These are phyloP conservation scores for Paracamarosporium sp. DNA, from an alignment of 2,329 filamentous ascomycete genomes.

Conservation along the genomic window DNA sequence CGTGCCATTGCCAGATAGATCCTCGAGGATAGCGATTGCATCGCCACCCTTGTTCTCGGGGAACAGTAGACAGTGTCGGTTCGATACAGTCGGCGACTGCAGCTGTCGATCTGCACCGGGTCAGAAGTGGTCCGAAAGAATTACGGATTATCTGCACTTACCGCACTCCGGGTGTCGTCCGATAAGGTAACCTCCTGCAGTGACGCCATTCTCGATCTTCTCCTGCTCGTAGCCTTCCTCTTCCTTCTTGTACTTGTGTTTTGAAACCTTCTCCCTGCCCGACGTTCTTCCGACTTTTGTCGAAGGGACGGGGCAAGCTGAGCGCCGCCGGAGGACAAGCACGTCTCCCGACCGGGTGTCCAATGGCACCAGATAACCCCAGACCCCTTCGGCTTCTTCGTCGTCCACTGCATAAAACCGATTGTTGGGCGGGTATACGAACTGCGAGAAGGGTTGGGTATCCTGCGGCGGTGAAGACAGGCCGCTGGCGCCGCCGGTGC, in stretches of 20 bases:
- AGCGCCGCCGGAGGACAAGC: constrained; percentile 78
- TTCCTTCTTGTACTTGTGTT: constrained; percentile 62
- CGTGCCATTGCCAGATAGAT: constrained; percentile 94
- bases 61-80: constrained; percentile 78
- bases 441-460: constrained; percentile 83
- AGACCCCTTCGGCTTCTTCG: constrained; percentile 84
- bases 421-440: constrained; percentile 72
- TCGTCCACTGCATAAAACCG: constrained; percentile 85
- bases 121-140: constrained; percentile 14
- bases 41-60: constrained; percentile 65
- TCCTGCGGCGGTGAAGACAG: constrained; percentile 74
- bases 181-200: constrained; percentile 86
- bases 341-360: constrained; percentile 72
- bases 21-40: constrained; percentile 78
- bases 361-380: constrained; percentile 91
- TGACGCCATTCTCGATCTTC: constrained; percentile 56
- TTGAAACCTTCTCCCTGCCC: constrained; percentile 54
- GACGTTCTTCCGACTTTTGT: constrained; percentile 46
- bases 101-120: constrained; percentile 69
- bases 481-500: constrained; percentile 33
- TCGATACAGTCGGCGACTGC: constrained; percentile 81
- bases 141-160: constrained; percentile 58
- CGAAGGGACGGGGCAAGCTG: constrained; percentile 68
- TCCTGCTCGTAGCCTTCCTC: constrained; percentile 68
- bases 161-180: constrained; percentile 94